Evolutionary conservation across 805 yeast genomes (phyloP), one percentile per base, ranked within the genome.

Genomic region (Candida michaelii): DNA sequence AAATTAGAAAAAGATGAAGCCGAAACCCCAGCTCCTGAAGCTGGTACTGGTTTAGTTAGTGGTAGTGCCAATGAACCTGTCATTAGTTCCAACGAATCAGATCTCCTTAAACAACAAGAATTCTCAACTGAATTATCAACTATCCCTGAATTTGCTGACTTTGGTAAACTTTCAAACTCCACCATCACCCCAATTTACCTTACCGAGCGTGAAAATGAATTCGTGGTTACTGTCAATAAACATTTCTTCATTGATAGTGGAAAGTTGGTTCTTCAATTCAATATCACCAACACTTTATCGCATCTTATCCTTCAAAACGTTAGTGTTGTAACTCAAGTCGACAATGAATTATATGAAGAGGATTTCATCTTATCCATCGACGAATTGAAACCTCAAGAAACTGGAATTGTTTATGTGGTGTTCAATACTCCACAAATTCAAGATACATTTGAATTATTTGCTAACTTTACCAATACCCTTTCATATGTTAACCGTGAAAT

Each of bases 131-230:
- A 80, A 57, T 73, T 91, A 54, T 65, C 82, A 4, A 71, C 79
- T 17, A 78, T 89, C 46, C 83, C 89, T 17, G 93, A 89, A 58
- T 74, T 90, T 54, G 74, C 79, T 14, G 69, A 68, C 2, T 89
- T 82, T 58, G 98, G 98, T 48, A 63, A 76, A 27, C 73, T 89
- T 48, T 71, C 89, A 47, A 89, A 85, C 65, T 78, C 90, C 7
- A 82, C 95, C 2, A 59, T 67, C 27, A 63, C 72, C 27, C 69
- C 69, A 31, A 71, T 79, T 43, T 80, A 83, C 51, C 78, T 91
- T 56, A 90, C 98, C 16, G 99, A 93, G 62, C 74, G 78, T 46
- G 98, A 90, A 62, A 89, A 95, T 47, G 99, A 93, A 66, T 89
- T 89, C 62, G 90, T 89, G 33, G 95, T 93, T 46, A 76, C 76